Base-by-base conservation (phyloP, 306 rosid species). In the Vigna mungo region DNA sequence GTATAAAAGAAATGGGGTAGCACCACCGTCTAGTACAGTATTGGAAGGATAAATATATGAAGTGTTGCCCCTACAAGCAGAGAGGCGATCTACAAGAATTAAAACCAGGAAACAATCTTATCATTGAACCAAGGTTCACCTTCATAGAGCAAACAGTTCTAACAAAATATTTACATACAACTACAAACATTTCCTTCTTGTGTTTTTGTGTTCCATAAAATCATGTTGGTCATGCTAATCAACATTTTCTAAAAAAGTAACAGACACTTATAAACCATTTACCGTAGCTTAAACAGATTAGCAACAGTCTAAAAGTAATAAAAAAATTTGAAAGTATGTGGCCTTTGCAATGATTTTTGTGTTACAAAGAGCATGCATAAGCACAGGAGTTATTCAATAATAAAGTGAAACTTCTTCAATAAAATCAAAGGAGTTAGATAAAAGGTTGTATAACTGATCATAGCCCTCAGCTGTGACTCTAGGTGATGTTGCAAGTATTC, bases 401-500 rank as follows among this genome's bases (percentile, higher is more conserved):
- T 30, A 85, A 73, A 21, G n/a, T 25, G 8, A 71, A 52, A 13
- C 58, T 52, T 59, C 30, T 14, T 59, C 47, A 56, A 70, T 47
- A 65, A 62, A 47, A 71, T 4, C 5, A 32, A 39, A 46, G 7
- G 17, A 85, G 48, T 54, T 59, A 17, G 71, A 56, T 48, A 68
- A 62, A 83, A 12, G 18, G 75, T 37, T 64, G 54, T 44, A 79
- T 92, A 85, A 94, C 98, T 86, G 90, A 73, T 94, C 98, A 23
- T 81, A 88, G 79, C 96, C 97, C 58, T 94, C 94, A 21, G 84
- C 68, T 30, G 96, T 92, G 85, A 81, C 70, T 88, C 93, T 85
- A 58, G 71, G 83, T 14, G 97, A 94, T 27, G 92, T 92, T 55
- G 97, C 98, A 60, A 94, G 84, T 80, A 92, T 88, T 78, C 98